Percentiles rank a stretch among this genome's conserved stretches.
Conservation (phyloP, 2,329 filamentous ascomycete species). For the Myrmaecium sp. region DNA sequence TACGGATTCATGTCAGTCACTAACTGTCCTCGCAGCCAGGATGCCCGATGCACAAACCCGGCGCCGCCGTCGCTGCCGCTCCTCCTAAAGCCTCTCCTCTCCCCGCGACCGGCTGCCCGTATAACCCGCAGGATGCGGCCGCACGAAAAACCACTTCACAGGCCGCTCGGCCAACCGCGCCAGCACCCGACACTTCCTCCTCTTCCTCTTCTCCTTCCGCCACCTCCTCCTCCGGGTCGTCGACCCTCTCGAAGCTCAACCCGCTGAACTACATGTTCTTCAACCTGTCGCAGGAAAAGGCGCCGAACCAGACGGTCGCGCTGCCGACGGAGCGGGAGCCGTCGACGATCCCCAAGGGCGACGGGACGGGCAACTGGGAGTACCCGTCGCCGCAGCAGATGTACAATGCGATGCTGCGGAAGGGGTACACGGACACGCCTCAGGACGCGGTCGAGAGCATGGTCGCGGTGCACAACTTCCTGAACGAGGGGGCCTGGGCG, state of each 20-base stretch:
- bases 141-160: conserved; percentile 11
- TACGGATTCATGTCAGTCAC: conserved; percentile 6
- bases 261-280: conserved; percentile 93
- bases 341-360: conserved; percentile 81
- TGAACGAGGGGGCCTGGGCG: conserved; percentile 93
- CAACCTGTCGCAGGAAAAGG: conserved; percentile 63
- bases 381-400: conserved; percentile 98
- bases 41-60: conserved; percentile 49
- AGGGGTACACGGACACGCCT: conserved; percentile 90
- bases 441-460: conserved; percentile 87
- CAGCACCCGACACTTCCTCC: not conserved
- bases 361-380: conserved; percentile 69
- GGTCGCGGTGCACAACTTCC: conserved; percentile 94
- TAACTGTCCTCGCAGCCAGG: conserved; percentile 31
- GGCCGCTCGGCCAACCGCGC: conserved; percentile 1
- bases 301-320: conserved; percentile 52
- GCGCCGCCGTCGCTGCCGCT: conserved; percentile 14
- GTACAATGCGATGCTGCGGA: conserved; percentile 95
- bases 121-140: conserved; percentile 24
- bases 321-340: conserved; percentile 68
- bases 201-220: conserved; percentile 28
- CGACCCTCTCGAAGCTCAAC: conserved; percentile 49
- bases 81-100: conserved; percentile 13
- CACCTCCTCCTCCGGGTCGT: conserved; percentile 17
- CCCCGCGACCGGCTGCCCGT: conserved; percentile 32